phyloP scores from a whole-genome alignment of 2,329 filamentous ascomycete species.

The Pseudogymnoascus sp. region DNA sequence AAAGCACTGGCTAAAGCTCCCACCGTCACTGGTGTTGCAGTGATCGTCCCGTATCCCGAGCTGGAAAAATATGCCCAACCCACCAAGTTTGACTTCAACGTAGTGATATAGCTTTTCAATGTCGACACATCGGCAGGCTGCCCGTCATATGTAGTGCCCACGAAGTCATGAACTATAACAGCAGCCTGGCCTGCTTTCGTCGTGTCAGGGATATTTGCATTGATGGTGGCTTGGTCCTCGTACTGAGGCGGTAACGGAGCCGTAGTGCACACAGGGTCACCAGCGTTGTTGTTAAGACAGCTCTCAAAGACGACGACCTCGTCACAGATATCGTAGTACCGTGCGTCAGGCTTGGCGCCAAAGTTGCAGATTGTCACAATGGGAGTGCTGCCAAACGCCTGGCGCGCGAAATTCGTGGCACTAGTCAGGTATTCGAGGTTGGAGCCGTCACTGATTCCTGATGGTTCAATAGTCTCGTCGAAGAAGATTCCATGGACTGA shows the following conservation, averaged over 20 bases:
- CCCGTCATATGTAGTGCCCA: neutral
- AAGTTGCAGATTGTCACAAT: neutral
- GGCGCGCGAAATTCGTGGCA: neutral
- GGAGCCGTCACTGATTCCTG: neutral
- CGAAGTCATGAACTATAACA: neutral
- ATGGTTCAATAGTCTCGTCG: constrained; percentile 13
- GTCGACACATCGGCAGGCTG: neutral
- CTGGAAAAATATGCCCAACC: neutral
- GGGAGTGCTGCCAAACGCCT: neutral
- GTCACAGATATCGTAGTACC: neutral
- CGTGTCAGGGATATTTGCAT: neutral
- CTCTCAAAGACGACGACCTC: neutral
- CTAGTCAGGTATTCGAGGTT: neutral
- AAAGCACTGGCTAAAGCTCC: neutral
- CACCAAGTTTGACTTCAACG: neutral
- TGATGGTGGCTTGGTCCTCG: neutral
- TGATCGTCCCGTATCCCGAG: neutral
- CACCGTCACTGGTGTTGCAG: neutral
- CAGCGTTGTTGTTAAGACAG: neutral
- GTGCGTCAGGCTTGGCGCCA: neutral
- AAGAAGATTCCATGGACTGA: constrained; percentile 22
- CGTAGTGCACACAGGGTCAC: neutral
- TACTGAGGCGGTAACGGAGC: neutral
- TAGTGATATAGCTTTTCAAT: neutral
- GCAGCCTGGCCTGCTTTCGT: neutral